Evolutionary conservation across 345 rosid species (phyloP), one percentile per base, ranked within the genome.

Genomic region (Ricinus communis): DNA sequence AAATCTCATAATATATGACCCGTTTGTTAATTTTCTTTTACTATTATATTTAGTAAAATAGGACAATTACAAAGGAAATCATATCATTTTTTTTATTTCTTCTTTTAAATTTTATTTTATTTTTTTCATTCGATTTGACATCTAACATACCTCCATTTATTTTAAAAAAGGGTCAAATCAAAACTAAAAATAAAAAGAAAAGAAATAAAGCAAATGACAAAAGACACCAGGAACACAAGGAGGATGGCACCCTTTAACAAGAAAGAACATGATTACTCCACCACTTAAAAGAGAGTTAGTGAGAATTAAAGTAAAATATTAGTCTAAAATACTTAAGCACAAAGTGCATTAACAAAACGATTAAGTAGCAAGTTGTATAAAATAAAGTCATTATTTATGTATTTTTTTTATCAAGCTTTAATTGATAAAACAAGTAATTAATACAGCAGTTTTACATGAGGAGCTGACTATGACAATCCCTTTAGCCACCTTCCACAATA

Each of bases 371-470:
- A 25, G 16, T 55, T 55, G 59, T 33, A 55, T 12, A 2, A 12
- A 33, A 46, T 11, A 54, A 55, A 55, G 59, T 1, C 5, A 55
- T 55, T 21, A 9, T 9, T 53, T 53, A 16, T 21, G 22, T 21
- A 21, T 10, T 22, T 24, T 41, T 41, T 41, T 41, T n/a, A n/a
- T 21, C 27, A n/a, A 21, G 27, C 16, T 52, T n/a, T n/a, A 21
- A n/a, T n/a, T 16, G 16, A 50, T 50, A 49, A 14, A 49, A 2
- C 5, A 54, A 25, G 5, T 0, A 55, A 56, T 24, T 27, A 54
- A 54, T 54, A 25, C 60, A 56, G 60, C 60, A 56, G 27, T 56
- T 56, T 25, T 22, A 56, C 12, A 22, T 14, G 36, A 56, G 60
- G 33, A 56, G 4, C 8, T 25, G 38, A 56, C 61, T 1, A 56